Evolutionary conservation across 2,329 filamentous ascomycete genomes (phyloP).

Genomic region (Cercospora citrullina): DNA sequence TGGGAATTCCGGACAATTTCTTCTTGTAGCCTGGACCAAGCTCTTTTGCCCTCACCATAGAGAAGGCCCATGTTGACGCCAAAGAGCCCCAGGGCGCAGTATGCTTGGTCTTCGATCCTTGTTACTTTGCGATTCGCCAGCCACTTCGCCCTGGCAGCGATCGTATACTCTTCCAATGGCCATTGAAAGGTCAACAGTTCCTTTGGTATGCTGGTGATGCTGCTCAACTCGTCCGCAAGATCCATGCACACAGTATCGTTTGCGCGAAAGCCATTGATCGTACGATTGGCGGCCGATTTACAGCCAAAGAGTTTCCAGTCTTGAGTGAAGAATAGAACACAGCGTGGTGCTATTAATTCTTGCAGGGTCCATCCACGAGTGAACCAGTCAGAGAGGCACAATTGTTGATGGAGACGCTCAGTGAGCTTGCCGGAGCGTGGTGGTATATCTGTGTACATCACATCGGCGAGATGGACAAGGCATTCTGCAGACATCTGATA

Average conservation of each 20-base stretch:
- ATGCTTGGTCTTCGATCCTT: constrained; percentile 45
- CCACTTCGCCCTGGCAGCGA: constrained; percentile 14
- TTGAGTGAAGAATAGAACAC: constrained; percentile 1
- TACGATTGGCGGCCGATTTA: not conserved
- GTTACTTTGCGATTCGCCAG: constrained; percentile 13
- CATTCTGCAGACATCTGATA: not conserved
- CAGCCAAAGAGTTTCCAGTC: constrained; percentile 6
- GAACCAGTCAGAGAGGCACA: constrained; percentile 7
- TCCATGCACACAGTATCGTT: not conserved
- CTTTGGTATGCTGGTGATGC: not conserved
- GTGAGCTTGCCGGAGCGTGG: not conserved
- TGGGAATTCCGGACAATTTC: constrained; percentile 3
- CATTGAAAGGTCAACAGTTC: not conserved
- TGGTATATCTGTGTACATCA: not conserved
- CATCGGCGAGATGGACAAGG: constrained; percentile 7
- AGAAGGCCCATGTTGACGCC: constrained; percentile 41
- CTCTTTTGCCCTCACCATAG: constrained; percentile 6
- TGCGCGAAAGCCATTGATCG: not conserved
- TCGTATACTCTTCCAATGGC: not conserved
- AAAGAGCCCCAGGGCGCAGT: constrained; percentile 49
- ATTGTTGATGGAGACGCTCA: not conserved
- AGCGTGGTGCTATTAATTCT: constrained; percentile 8
- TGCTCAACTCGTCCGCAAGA: not conserved
- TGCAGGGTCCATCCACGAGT: not conserved
- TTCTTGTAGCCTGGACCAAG: constrained; percentile 10